Evolutionary conservation across 2,329 filamentous ascomycete species (phyloP), one percentile per base, ranked within the genome.

Genomic region (Elsinoe perseae): DNA sequence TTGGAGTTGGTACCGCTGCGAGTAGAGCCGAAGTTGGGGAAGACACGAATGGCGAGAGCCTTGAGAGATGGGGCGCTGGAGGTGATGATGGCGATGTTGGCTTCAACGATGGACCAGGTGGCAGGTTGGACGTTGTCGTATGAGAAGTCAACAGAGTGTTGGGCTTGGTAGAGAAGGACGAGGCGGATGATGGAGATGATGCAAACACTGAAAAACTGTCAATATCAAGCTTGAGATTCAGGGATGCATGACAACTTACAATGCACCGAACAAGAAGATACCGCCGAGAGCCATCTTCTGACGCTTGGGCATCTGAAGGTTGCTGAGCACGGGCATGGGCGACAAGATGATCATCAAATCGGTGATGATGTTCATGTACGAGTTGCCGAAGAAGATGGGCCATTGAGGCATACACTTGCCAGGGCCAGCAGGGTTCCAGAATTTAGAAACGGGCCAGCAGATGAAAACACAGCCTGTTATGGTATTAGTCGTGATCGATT

Each of bases 381-480:
- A 61, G 54, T 68, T 69, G n/a, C 61, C 70, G 61, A 74, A 42
- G 34, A 73, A 76, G 8, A 76, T 62, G 0, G 66, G 66, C 30
- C 71, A 68, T 34, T 68, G 66, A 43, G 65, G 65, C 48, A 77
- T 52, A 59, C 75, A 77, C 56, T 61, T 64, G 27, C 70, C 63
- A n/a, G 48, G 48, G 8, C 63, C 59, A 6, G 54, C 57, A 6
- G 62, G 61, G 46, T 70, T 61, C 74, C 74, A 76, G 62, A 73
- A 75, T 46, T 64, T 69, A 8, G 66, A 61, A 5, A 74, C 64
- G 0, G 74, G 74, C 1, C 64, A 64, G 60, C 74, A 76, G 25
- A 71, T 69, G 55, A 75, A 67, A 36, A 70, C 67, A 12, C 67
- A 68, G 25, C 66, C 70, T 52, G 48, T 16, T 7, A 6, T 12